Evolutionary conservation across 139 green algal genomes (phyloP).

Genomic region (Chlamydomonas sphaeroides): DNA sequence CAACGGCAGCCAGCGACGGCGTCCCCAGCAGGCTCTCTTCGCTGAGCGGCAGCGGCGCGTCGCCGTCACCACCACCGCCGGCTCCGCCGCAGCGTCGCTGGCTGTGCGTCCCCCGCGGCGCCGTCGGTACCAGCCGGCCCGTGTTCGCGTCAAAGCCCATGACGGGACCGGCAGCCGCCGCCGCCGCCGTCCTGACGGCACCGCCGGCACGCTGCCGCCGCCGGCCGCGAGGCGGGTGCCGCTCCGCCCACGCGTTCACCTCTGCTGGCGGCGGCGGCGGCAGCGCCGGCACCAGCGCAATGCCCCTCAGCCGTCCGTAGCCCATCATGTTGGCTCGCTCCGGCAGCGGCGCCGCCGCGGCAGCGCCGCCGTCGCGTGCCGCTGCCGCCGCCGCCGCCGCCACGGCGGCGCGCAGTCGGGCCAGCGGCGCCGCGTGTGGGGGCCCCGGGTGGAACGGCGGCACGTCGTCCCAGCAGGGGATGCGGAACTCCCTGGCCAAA

Average conservation of each 20-base stretch:
- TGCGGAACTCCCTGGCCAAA: slow-evolving; percentile 41
- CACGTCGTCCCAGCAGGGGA: slow-evolving; percentile 46
- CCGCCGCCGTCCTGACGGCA: neutral
- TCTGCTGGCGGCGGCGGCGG: slow-evolving; percentile 33
- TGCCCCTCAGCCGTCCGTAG: slow-evolving; percentile 10
- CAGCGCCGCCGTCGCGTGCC: neutral
- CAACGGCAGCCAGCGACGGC: slow-evolving; percentile 27
- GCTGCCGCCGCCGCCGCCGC: neutral
- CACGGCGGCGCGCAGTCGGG: neutral
- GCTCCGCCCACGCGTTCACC: slow-evolving; percentile 21
- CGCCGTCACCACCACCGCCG: neutral
- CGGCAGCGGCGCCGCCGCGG: too few relatives aligned
- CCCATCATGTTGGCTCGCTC: slow-evolving; percentile 32
- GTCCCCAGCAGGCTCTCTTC: slow-evolving; percentile 53
- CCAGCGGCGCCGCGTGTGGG: slow-evolving; percentile 6
- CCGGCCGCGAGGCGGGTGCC: too few relatives aligned
- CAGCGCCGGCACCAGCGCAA: slow-evolving; percentile 29
- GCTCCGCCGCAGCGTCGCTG: slow-evolving; percentile 1
- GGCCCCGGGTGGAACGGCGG: slow-evolving; percentile 23
- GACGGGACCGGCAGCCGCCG: neutral
- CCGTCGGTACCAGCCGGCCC: slow-evolving; percentile 64
- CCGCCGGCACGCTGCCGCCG: neutral
- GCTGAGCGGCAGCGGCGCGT: neutral
- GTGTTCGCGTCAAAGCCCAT: slow-evolving; percentile 82
- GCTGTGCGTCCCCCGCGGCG: neutral